A percentile compares a stretch with the other conserved stretches of the same genome.
Evolutionary conservation across 768 basidiomycete species (phyloP).

Genomic region (Inosperma sp.): DNA sequence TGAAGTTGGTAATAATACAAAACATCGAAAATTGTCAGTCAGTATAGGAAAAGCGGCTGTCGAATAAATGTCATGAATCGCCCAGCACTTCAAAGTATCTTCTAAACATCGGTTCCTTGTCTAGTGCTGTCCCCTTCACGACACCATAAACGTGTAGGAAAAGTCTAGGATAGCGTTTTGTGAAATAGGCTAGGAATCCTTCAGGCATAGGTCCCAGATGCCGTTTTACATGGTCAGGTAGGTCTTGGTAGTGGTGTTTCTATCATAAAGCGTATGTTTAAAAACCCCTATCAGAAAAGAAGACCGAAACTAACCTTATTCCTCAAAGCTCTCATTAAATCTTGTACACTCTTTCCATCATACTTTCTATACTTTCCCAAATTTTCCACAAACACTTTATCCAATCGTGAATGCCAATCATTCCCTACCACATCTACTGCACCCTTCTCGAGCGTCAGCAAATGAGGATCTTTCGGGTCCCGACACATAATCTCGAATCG

Average conservation of each 20-base stretch:
- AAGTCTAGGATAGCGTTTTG: constrained; percentile 82
- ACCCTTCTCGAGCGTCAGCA: constrained; percentile 69
- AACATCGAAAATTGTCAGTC: too few species aligned
- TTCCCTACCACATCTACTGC: constrained; percentile 73
- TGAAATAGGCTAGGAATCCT: constrained; percentile 91
- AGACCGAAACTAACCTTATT: constrained; percentile 69
- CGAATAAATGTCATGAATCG: too few species aligned
- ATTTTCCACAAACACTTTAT: constrained; percentile 89
- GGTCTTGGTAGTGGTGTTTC: constrained; percentile 98
- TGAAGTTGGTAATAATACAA: too few species aligned
- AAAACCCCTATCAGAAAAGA: constrained; percentile 1
- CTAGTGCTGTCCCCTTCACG: constrained; percentile 64
- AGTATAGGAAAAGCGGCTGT: too few species aligned
- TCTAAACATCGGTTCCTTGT: constrained; percentile 86
- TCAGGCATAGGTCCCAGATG: constrained; percentile 88
- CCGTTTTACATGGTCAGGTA: constrained; percentile 86
- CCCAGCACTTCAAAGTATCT: constrained; percentile 77
- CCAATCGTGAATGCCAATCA: constrained; percentile 86
- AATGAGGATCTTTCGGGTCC: constrained; percentile 76
- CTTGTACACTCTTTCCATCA: constrained; percentile 85
- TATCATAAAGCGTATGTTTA: constrained; percentile 27
- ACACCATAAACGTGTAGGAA: constrained; percentile 93
- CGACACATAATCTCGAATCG: constrained; percentile 97
- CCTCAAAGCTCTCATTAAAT: constrained; percentile 85
- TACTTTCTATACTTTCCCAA: constrained; percentile 98